Conservation (phyloP, 2,329 filamentous ascomycete species). For the Fusarium cicatricum region DNA sequence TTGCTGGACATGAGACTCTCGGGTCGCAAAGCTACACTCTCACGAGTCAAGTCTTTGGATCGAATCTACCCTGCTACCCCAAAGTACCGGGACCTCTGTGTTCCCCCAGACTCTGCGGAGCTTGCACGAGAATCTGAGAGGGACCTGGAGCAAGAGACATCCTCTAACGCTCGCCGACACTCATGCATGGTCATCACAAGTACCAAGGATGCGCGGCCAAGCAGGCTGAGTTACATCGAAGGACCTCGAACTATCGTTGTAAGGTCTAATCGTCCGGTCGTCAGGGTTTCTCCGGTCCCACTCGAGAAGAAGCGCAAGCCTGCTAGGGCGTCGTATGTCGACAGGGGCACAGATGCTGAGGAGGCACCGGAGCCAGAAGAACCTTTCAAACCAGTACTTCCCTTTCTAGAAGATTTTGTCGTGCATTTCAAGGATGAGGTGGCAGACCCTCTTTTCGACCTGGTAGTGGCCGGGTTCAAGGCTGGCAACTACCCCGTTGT, state of each 20-base stretch:
- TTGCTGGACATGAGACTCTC: constrained; percentile 49
- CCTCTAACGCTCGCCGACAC: constrained; percentile 30
- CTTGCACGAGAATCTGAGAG: constrained; percentile 27
- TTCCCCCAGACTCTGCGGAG: constrained; percentile 36
- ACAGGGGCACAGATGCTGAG: constrained; percentile 52
- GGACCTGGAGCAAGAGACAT: constrained; percentile 11
- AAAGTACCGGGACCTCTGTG: constrained; percentile 45
- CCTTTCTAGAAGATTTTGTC: constrained; percentile 64
- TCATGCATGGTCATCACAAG: constrained; percentile 41
- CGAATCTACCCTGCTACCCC: constrained; percentile 44
- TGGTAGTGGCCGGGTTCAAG: constrained; percentile 56
- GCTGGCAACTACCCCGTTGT: constrained; percentile 41
- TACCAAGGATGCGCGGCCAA: constrained; percentile 31
- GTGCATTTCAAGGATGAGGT: constrained; percentile 60
- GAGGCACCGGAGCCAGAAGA: constrained; percentile 33
- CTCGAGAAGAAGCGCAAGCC: constrained; percentile 40
- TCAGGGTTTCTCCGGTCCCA: constrained; percentile 44
- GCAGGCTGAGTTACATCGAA: constrained; percentile 39
- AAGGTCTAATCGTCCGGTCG: constrained; percentile 39
- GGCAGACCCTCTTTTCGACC: constrained; percentile 54
- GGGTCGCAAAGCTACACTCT: constrained; percentile 35
- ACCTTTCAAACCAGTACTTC: constrained; percentile 56
- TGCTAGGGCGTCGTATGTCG: constrained; percentile 46
- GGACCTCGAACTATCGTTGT: constrained; percentile 45
- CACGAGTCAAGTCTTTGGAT: constrained; percentile 51